Base-by-base conservation (phyloP, 345 rosid species). In the Eucalyptus albens region DNA sequence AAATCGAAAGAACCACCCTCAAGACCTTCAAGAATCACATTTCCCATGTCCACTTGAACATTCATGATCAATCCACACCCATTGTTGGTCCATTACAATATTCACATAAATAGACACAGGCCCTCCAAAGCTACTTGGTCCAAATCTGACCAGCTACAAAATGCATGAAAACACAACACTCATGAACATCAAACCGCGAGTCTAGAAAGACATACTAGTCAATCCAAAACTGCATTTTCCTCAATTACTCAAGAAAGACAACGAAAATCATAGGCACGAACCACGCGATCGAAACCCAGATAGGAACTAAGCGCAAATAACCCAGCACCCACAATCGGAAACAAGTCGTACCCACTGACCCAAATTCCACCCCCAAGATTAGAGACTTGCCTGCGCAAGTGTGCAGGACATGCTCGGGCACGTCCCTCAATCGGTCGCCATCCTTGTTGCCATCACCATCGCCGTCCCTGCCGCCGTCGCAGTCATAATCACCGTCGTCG, bases 401-500 rank as follows among this genome's bases (percentile, higher is more conserved):
- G 56, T 51, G 56, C 22, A 51, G 22, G 56, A 51, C 56, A 7
- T 51, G 56, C 56, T 17, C 2, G 22, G 4, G 9, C 56, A 51
- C 4, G 22, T 51, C 56, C 56, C 56, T 51, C 22, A 51, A 51
- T 51, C 4, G 0, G 22, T 51, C 22, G 4, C 4, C 56, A 2
- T 51, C 55, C 55, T 3, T 51, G 55, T 51, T 0, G 55, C 8
- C 13, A 2, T 50, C 19, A 1, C 53, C 9, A 4, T 51, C 4
- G 9, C 22, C 2, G 9, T 51, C 9, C 4, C 8, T 50, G 0
- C 8, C 7, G 2, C 53, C 3, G 7, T 15, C 3, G 7, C 3
- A 15, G 17, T 51, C 49, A 47, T 47, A 47, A 5, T 50, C 4
- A 7, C 9, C 4, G 4, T 3, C 56, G 2, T 3, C 8, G 19